Evolutionary conservation across 192 early-diverging fungal species (phyloP).

Genomic region (Coemansia sp.): DNA sequence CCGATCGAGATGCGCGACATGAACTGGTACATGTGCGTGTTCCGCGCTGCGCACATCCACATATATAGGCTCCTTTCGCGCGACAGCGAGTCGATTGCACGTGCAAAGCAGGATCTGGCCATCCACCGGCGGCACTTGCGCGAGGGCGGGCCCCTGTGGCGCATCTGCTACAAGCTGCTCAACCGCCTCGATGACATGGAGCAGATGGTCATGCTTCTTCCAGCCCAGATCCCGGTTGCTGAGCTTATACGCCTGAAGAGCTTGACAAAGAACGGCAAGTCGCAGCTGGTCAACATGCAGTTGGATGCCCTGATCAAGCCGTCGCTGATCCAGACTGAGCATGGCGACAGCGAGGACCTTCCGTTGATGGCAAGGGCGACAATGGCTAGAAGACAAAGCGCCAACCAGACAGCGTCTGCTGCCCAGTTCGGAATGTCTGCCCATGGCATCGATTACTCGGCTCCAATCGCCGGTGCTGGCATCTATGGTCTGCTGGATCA

Average conservation of each 20-base stretch:
- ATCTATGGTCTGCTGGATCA: conserved; percentile 7
- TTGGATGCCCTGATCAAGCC: conserved; percentile 54
- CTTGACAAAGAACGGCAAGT: conserved; percentile 50
- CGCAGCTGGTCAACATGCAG: conserved; percentile 57
- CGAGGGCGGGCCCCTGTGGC: conserved; percentile 51
- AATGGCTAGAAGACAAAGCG: conserved; percentile 14
- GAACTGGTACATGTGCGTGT: conserved; percentile 60
- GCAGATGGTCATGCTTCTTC: conserved; percentile 57
- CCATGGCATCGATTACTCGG: background rate
- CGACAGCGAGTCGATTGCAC: conserved; percentile 40
- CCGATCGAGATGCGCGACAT: conserved; percentile 49
- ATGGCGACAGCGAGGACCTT: conserved; percentile 45
- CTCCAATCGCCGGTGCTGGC: background rate
- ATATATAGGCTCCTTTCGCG: conserved; percentile 50
- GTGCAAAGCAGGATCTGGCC: conserved; percentile 56
- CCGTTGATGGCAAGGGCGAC: conserved; percentile 32
- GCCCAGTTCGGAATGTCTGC: background rate
- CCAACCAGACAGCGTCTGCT: background rate
- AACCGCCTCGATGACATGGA: conserved; percentile 56
- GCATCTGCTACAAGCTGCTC: conserved; percentile 55
- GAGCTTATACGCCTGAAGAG: conserved; percentile 49
- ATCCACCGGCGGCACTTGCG: conserved; percentile 53
- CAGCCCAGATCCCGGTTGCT: conserved; percentile 50
- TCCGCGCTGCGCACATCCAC: conserved; percentile 53
- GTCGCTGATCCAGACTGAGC: conserved; percentile 37